A percentile compares a stretch with the other conserved stretches of the same genome.
These are phyloP conservation scores for Lodderomyces theae DNA, from an alignment of 1,139 yeast genomes.

Conservation along the genomic window DNA sequence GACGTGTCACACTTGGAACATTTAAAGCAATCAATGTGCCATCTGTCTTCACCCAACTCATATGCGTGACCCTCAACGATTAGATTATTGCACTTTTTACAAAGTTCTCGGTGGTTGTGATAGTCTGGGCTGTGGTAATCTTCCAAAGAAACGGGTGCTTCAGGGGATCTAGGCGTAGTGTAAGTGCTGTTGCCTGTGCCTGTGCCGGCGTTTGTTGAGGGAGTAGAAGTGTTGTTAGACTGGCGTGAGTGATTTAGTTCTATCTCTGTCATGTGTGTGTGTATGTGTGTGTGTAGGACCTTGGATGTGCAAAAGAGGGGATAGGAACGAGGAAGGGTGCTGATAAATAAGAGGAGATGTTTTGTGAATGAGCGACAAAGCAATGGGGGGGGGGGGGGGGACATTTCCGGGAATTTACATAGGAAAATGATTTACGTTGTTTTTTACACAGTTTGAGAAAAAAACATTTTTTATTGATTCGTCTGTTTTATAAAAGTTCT, in stretches of 20 bases:
- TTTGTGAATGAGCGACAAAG: too few species aligned
- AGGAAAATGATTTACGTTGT: too few species aligned
- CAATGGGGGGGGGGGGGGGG: too few species aligned
- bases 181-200: background rate
- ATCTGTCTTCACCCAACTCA: constrained; percentile 83
- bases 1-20: constrained; percentile 80
- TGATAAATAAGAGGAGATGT: too few species aligned
- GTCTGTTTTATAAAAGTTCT: too few species aligned
- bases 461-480: too few species aligned
- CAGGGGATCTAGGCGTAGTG: background rate
- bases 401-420: too few species aligned
- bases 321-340: too few species aligned
- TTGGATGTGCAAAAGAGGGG: too few species aligned
- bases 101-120: constrained; percentile 25
- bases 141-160: background rate
- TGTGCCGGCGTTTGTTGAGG: background rate
- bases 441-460: too few species aligned
- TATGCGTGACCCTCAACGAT: constrained; percentile 78
- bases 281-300: too few species aligned
- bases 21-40: constrained; percentile 92
- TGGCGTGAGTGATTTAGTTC: background rate
- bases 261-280: constrained; percentile 2
- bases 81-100: constrained; percentile 43
- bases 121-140: background rate
- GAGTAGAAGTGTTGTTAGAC: background rate